These are phyloP conservation scores for Nannochloropsis gaditana DNA, from an alignment of 108 stramenopile genomes.

Conservation along the genomic window DNA sequence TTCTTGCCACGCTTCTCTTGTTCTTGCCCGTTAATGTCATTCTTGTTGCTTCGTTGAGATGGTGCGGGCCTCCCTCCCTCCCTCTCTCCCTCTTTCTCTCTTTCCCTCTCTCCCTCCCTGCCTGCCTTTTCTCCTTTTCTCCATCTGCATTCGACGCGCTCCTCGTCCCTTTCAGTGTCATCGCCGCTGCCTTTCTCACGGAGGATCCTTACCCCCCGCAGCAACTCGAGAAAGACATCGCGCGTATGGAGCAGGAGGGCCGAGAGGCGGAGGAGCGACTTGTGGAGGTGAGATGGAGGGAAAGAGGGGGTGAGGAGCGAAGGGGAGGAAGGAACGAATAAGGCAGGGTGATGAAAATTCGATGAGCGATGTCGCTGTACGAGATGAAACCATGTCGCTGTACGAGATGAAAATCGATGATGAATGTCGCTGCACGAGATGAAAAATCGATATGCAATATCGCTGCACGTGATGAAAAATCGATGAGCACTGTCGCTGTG, in stretches of 20 bases:
- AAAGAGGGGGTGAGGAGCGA: background rate
- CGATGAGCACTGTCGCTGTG: background rate
- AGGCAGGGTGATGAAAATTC: background rate
- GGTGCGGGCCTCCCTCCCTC: slow-evolving; percentile 67
- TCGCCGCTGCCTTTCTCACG: background rate
- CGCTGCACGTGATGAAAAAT: background rate
- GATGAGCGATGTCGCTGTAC: background rate
- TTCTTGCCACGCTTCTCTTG: background rate
- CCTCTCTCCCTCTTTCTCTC: background rate
- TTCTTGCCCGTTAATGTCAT: slow-evolving; percentile 61
- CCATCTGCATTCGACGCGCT: background rate
- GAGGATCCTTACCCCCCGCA: slow-evolving; percentile 59
- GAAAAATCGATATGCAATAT: background rate
- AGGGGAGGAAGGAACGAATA: background rate
- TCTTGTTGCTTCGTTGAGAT: slow-evolving; percentile 77
- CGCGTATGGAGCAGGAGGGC: background rate
- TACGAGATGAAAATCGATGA: background rate
- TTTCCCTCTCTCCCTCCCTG: background rate
- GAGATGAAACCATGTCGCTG: no score
- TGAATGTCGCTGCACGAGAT: background rate
- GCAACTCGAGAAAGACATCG: slow-evolving; percentile 23
- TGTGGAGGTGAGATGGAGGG: background rate
- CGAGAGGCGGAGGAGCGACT: background rate
- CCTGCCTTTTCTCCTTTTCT: background rate
- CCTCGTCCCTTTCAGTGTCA: background rate